Evolutionary conservation across 768 basidiomycete genomes (phyloP).

Genomic region (Cystofilobasidium bisporidii): DNA sequence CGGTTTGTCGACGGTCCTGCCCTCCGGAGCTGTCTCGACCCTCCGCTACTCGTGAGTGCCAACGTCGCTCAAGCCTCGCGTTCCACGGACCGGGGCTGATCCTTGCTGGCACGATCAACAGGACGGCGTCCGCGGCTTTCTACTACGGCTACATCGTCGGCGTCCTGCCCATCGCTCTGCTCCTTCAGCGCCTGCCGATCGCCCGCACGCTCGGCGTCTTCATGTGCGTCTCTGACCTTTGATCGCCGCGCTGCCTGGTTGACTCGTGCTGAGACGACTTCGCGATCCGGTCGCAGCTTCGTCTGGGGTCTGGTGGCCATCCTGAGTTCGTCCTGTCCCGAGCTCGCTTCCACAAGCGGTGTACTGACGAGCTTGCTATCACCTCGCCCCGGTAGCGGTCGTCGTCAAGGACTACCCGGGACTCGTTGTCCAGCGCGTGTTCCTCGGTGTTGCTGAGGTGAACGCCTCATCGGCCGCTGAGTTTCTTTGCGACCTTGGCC

Average conservation of each 20-base stretch:
- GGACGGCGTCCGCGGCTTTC: constrained; percentile 39
- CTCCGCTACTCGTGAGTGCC: constrained; percentile 31
- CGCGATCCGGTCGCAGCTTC: constrained; percentile 22
- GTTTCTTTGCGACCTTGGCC: too few species aligned
- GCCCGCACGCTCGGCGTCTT: constrained; percentile 31
- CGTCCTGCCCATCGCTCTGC: constrained; percentile 37
- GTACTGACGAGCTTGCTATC: too few species aligned
- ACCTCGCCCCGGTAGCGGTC: constrained; percentile 20
- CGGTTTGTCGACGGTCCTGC: constrained; percentile 31
- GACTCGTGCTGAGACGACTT: too few species aligned
- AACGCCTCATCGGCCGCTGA: background rate
- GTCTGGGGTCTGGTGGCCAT: constrained; percentile 37
- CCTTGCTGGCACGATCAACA: constrained; percentile 33
- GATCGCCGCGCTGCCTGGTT: background rate
- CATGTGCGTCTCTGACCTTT: constrained; percentile 6
- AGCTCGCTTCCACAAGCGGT: too few species aligned
- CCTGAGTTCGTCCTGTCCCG: too few species aligned
- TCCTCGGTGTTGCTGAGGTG: constrained; percentile 36
- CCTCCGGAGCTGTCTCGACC: constrained; percentile 34
- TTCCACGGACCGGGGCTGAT: too few species aligned
- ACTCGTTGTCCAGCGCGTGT: constrained; percentile 37
- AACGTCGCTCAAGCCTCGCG: too few species aligned
- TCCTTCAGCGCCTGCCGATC: constrained; percentile 33
- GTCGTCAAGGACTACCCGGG: constrained; percentile 31
- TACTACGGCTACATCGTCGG: constrained; percentile 30